phyloP scores from a whole-genome alignment of 2,329 filamentous ascomycete genomes.

The Colletotrichum costaricense region DNA sequence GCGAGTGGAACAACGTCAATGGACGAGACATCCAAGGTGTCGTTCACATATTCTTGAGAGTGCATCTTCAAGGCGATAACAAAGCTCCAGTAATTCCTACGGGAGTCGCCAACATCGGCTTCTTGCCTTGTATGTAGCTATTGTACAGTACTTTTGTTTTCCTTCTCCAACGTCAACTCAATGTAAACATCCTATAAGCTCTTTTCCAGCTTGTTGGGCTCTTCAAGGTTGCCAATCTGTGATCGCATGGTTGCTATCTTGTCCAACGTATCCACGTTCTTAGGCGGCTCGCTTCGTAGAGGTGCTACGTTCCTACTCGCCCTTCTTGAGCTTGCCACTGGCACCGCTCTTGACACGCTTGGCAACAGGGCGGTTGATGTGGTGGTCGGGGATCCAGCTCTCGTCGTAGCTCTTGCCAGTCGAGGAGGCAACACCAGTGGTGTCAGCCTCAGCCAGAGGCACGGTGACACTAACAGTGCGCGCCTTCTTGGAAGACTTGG shows the following conservation, averaged over 20 bases:
- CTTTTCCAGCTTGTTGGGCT: neutral
- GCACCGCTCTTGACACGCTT: constrained; percentile 72
- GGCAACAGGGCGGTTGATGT: constrained; percentile 86
- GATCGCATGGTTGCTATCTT: neutral
- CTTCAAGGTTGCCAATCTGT: neutral
- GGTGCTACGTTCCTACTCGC: constrained; percentile 24
- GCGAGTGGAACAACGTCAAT: too few species aligned
- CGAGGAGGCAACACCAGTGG: constrained; percentile 74
- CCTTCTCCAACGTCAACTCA: neutral
- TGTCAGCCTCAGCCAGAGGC: constrained; percentile 76
- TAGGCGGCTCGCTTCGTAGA: neutral
- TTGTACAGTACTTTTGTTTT: constrained; percentile 27
- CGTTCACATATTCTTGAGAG: neutral
- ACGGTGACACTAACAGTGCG: constrained; percentile 76
- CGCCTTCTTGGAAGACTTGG: constrained; percentile 67
- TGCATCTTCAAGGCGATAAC: neutral
- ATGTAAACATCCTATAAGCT: neutral
- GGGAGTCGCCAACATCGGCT: neutral
- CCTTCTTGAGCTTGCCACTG: constrained; percentile 51
- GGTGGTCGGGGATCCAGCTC: constrained; percentile 91
- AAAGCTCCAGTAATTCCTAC: neutral
- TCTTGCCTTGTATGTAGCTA: constrained; percentile 20
- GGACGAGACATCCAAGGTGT: neutral
- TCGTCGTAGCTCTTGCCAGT: constrained; percentile 84
- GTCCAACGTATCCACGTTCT: constrained; percentile 21